Evolutionary conservation across 2,329 filamentous ascomycete species (phyloP).

Genomic region (Penicillium palitans): DNA sequence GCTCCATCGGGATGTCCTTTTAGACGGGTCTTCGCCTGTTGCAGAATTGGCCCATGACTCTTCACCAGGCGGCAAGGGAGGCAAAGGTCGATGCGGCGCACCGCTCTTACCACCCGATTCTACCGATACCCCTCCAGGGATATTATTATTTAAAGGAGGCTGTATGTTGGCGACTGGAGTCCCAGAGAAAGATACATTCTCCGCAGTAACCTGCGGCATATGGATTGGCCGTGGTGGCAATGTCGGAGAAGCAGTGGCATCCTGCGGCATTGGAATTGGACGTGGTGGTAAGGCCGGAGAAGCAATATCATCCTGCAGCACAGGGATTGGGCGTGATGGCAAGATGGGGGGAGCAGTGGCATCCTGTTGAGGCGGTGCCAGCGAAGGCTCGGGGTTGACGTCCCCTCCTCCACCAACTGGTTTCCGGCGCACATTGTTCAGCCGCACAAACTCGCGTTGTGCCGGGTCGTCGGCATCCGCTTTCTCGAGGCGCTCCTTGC

Average conservation of each 20-base stretch:
- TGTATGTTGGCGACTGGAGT: slow-evolving; percentile 17
- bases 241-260: slow-evolving; percentile 12
- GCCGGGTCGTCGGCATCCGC: slow-evolving; percentile 22
- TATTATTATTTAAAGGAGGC: background rate
- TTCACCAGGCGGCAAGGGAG: slow-evolving; percentile 29
- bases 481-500: slow-evolving; percentile 27
- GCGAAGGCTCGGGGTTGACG: slow-evolving; percentile 6
- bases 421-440: slow-evolving; percentile 44
- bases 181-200: slow-evolving; percentile 24
- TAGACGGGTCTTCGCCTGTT: slow-evolving; percentile 12
- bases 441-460: slow-evolving; percentile 30
- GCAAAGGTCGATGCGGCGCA: slow-evolving; percentile 29
- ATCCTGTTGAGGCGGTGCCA: slow-evolving; percentile 7
- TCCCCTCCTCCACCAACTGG: slow-evolving; percentile 30
- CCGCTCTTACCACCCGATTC: slow-evolving; percentile 7
- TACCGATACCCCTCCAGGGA: background rate
- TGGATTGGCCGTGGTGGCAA: slow-evolving; percentile 24
- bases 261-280: slow-evolving; percentile 9
- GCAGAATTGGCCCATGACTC: slow-evolving; percentile 16
- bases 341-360: slow-evolving; percentile 18
- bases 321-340: slow-evolving; percentile 20
- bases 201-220: slow-evolving; percentile 21
- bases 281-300: slow-evolving; percentile 24
- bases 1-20: slow-evolving; percentile 33
- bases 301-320: slow-evolving; percentile 15